These are phyloP conservation scores for Lophiostoma macrostomum DNA, from an alignment of 495 filamentous ascomycete genomes.

Conservation along the genomic window DNA sequence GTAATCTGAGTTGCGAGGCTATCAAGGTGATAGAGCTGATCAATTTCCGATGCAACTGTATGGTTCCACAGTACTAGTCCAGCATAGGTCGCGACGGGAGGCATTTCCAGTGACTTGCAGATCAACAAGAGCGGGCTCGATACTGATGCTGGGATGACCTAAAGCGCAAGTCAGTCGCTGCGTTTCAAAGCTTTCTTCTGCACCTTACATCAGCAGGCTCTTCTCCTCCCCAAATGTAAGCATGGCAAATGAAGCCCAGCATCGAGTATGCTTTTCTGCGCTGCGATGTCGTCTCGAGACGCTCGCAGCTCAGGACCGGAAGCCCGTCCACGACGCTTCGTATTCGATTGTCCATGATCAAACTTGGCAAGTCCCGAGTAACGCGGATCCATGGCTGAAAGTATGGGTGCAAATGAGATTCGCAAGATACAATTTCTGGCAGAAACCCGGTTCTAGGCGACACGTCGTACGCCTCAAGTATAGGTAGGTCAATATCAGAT, in stretches of 20 bases:
- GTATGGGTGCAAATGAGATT: too few species aligned
- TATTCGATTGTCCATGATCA: too few species aligned
- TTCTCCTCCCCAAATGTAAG: conserved; percentile 36
- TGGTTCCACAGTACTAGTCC: conserved; percentile 38
- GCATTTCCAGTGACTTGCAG: conserved; percentile 26
- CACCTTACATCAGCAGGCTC: conserved; percentile 31
- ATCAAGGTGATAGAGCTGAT: conserved; percentile 14
- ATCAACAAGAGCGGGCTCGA: conserved; percentile 32
- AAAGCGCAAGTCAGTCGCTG: too few species aligned
- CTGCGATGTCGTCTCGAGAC: too few species aligned
- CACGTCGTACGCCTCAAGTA: too few species aligned
- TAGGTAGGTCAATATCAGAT: too few species aligned
- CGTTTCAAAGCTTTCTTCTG: background rate
- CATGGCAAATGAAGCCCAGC: conserved; percentile 34
- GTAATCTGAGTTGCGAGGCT: conserved; percentile 28
- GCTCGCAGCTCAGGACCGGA: too few species aligned
- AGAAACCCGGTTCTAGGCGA: too few species aligned
- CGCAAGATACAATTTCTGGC: too few species aligned
- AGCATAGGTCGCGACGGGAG: conserved; percentile 36
- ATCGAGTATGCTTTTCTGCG: conserved; percentile 34
- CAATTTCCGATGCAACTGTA: background rate
- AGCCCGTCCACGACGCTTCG: too few species aligned
- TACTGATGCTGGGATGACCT: conserved; percentile 32
- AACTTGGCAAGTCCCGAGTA: too few species aligned
- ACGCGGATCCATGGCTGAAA: too few species aligned